These are phyloP conservation scores for Trichomonas tenax DNA, from an alignment of 208 protist species.

Conservation along the genomic window DNA sequence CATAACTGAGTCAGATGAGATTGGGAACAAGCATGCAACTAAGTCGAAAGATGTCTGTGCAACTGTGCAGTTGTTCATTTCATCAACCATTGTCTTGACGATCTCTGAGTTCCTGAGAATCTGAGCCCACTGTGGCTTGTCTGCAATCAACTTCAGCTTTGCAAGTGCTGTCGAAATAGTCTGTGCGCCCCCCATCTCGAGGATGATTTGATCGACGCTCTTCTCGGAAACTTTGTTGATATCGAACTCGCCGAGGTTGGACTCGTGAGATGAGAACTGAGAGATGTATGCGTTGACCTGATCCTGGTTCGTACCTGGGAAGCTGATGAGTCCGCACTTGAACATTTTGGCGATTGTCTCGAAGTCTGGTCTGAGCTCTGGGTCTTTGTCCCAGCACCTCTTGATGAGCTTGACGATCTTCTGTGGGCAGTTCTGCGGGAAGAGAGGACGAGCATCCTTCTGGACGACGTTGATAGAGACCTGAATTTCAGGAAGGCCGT, in stretches of 20 bases:
- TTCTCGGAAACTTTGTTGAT: not conserved
- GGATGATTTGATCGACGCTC: not conserved
- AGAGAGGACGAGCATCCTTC: not conserved
- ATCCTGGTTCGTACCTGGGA: not conserved
- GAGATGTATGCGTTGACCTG: not conserved
- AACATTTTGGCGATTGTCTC: not conserved
- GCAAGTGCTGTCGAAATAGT: not conserved
- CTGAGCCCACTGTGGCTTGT: not conserved
- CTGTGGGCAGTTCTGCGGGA: not conserved
- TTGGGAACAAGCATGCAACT: not conserved
- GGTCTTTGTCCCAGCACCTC: not conserved
- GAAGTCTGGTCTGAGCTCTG: not conserved
- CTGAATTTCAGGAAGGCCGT: not conserved
- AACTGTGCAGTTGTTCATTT: not conserved
- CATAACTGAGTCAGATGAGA: not conserved
- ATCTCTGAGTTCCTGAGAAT: not conserved
- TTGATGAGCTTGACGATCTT: not conserved
- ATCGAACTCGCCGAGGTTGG: not conserved
- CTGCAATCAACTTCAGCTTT: not conserved
- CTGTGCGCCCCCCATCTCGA: not conserved
- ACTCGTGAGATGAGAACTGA: not conserved
- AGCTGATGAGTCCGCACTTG: not conserved
- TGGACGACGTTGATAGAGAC: not conserved
- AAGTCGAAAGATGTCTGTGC: not conserved
- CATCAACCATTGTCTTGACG: not conserved